Base-by-base conservation (phyloP, 192 early-diverging fungal species). In the Podila verticillata region DNA sequence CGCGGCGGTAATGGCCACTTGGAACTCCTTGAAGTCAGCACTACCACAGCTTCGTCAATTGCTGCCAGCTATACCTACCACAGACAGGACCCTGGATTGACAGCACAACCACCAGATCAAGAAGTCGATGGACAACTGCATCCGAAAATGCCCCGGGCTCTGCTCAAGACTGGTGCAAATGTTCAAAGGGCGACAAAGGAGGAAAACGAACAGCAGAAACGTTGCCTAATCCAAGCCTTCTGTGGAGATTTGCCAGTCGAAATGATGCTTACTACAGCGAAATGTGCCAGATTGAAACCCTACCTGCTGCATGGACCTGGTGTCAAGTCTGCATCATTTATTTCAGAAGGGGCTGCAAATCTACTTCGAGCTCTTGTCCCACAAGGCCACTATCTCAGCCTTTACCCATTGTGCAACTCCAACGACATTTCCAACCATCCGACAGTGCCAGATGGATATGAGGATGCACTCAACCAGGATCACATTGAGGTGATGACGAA, bases 361-460 rank as follows among this genome's bases (percentile, higher is more conserved):
- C 59, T 61, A 34, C 47, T 70, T 48, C 68, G 30, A 58, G 56
- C 32, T 67, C 15, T 58, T 36, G 28, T 68, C 44, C 67, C 58
- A 59, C 57, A 59, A 61, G 67, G 58, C 24, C 58, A 68, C 57
- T 61, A 39, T 61, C 57, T 68, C 36, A 48, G 68, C 60, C 59
- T 61, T 20, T 70, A 54, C 60, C 48, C 68, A 31, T 63, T 70
- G 47, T 70, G 68, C 48, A 70, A 36, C 48, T 70, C 60, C 19
- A 70, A 56, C 48, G 58, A 70, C 60, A 61, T 62, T 59, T 64
- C 44, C 7, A 65, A 64, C 39, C 63, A 72, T 48, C 63, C 63
- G 57, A 59, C 63, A 65, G 63, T 65, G 39, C 70, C 63, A 59
- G 70, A 65, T 72, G 70, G 49, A 57, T 71, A 71, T 71, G 69